Percentiles rank a stretch among this genome's conserved stretches.
phyloP scores from a whole-genome alignment of 1,284 basidiomycete genomes.

The Trichosporon coremiiforme region DNA sequence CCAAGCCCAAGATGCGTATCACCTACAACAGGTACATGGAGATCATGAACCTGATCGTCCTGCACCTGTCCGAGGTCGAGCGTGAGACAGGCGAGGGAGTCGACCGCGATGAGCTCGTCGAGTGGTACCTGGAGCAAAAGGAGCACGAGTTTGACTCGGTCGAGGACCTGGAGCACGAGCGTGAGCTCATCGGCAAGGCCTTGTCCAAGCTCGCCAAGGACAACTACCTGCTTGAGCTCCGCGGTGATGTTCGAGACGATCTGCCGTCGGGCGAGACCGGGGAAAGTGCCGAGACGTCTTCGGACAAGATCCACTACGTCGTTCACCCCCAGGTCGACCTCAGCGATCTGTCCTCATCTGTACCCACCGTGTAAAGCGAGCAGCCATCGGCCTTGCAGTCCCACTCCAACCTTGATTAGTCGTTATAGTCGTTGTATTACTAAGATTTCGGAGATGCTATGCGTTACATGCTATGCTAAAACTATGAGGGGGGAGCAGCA shows the following conservation, averaged over 20 bases:
- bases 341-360: conserved; percentile 53
- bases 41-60: conserved; percentile 74
- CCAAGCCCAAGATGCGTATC: conserved; percentile 80
- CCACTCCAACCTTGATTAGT: neutral
- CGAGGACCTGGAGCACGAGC: conserved; percentile 90
- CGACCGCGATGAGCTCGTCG: conserved; percentile 84
- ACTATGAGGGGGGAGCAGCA: conserved; percentile 27
- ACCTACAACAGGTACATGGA: conserved; percentile 91
- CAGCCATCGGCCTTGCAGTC: neutral
- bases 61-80: conserved; percentile 80
- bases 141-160: conserved; percentile 81
- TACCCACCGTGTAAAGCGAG: conserved; percentile 25
- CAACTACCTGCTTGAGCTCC: conserved; percentile 78
- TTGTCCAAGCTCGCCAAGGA: conserved; percentile 89
- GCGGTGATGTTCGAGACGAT: conserved; percentile 77
- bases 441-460: conserved; percentile 29
- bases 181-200: conserved; percentile 85
- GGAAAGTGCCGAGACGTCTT: conserved; percentile 36
- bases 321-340: conserved; percentile 57
- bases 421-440: conserved; percentile 23
- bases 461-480: conserved; percentile 30
- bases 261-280: conserved; percentile 59
- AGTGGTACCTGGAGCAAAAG: conserved; percentile 92
- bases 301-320: conserved; percentile 53
- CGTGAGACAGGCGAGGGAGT: conserved; percentile 73